Conservation (phyloP, 768 basidiomycete genomes). For the Gloeophyllum trabeum region DNA sequence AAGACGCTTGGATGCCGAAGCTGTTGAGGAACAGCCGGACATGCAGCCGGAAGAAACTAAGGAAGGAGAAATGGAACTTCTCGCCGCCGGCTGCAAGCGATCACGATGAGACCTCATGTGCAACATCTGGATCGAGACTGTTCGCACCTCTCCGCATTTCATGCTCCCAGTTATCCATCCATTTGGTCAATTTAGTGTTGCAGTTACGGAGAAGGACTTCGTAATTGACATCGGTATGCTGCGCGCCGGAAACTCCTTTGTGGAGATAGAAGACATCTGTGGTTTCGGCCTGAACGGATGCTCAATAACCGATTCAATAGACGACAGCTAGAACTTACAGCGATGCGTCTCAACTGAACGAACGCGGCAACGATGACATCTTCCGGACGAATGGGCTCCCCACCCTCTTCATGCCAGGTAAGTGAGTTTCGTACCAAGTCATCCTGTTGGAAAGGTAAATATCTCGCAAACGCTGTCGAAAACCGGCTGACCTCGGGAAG, state of each 20-base stretch:
- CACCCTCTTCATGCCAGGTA: constrained; percentile 61
- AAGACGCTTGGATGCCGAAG: constrained; percentile 62
- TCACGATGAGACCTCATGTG: constrained; percentile 6
- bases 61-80: constrained; percentile 65
- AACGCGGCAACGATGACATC: constrained; percentile 76
- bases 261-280: constrained; percentile 60
- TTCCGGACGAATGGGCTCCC: constrained; percentile 48
- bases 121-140: neutral
- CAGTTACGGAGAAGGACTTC: constrained; percentile 62
- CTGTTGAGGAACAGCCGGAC: constrained; percentile 78
- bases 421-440: constrained; percentile 60
- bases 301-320: neutral
- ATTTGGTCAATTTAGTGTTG: constrained; percentile 61
- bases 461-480: constrained; percentile 14
- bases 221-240: constrained; percentile 57
- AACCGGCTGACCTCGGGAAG: too few relatives aligned
- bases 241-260: constrained; percentile 30
- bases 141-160: constrained; percentile 46
- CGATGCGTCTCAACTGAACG: constrained; percentile 66
- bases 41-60: constrained; percentile 67
- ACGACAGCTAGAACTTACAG: constrained; percentile 32
- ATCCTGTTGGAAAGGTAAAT: constrained; percentile 29
- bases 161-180: constrained; percentile 61
- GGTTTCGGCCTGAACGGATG: constrained; percentile 49
- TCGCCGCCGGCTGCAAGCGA: constrained; percentile 50